phyloP scores from a whole-genome alignment of 2,329 filamentous ascomycete species.

The Aspergillus spinulosporus region DNA sequence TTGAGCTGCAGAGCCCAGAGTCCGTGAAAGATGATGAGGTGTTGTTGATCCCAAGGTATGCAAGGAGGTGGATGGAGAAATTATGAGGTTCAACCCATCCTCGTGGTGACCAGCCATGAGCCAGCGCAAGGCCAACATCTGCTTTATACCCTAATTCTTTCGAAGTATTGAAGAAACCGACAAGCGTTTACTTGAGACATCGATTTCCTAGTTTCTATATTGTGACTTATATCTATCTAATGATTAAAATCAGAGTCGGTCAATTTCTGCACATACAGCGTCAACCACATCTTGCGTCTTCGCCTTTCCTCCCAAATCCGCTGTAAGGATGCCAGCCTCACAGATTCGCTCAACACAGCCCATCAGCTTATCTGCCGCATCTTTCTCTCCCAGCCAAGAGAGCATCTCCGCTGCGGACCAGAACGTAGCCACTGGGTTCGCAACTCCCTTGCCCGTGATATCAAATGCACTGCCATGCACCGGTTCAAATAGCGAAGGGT shows the following conservation, averaged over 20 bases:
- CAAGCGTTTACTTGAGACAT: background rate
- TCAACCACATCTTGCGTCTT: constrained; percentile 60
- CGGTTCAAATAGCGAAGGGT: constrained; percentile 63
- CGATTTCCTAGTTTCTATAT: background rate
- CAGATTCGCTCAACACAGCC: constrained; percentile 61
- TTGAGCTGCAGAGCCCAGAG: too few relatives aligned
- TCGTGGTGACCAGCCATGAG: too few relatives aligned
- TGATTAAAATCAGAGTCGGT: constrained; percentile 21
- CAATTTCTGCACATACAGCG: constrained; percentile 55
- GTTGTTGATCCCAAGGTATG: too few relatives aligned
- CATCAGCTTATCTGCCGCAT: constrained; percentile 59
- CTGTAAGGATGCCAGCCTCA: constrained; percentile 54
- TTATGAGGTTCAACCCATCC: too few relatives aligned
- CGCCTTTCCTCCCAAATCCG: constrained; percentile 59
- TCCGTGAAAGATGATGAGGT: too few relatives aligned
- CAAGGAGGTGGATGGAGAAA: too few relatives aligned
- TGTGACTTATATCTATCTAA: background rate
- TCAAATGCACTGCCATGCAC: constrained; percentile 66
- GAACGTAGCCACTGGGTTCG: constrained; percentile 65
- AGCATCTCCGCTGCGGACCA: constrained; percentile 71
- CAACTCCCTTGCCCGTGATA: constrained; percentile 60
- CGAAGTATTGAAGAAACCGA: background rate
- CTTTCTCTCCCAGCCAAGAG: constrained; percentile 59
- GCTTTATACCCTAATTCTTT: too few relatives aligned
- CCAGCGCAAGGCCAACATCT: too few relatives aligned